Conservation (phyloP, 2,329 filamentous ascomycete species). For the Aspergillus ochraceoroseus region DNA sequence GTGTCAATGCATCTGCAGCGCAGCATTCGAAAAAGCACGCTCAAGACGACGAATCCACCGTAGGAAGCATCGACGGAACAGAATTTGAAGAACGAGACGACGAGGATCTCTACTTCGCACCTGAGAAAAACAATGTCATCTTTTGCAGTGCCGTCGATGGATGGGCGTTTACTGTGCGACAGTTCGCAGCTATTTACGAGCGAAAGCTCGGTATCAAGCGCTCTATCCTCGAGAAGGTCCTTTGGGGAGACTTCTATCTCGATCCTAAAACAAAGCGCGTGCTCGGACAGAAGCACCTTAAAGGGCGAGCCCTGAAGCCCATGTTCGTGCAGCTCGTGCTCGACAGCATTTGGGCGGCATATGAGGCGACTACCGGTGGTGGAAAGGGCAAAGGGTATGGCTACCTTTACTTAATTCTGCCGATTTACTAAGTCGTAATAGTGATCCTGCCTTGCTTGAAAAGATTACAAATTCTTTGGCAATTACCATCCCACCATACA, state of each 20-base stretch:
- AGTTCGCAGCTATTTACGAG: constrained; percentile 90
- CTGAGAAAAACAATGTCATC: constrained; percentile 98
- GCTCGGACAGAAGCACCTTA: constrained; percentile 83
- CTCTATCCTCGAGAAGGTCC: constrained; percentile 78
- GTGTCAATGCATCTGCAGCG: constrained; percentile 64
- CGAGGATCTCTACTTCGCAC: constrained; percentile 95
- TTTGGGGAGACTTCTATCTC: constrained; percentile 95
- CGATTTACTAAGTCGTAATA: constrained; percentile 40
- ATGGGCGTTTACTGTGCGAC: constrained; percentile 96
- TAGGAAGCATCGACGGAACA: constrained; percentile 47
- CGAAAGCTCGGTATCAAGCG: constrained; percentile 96
- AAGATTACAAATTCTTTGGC: constrained; percentile 92
- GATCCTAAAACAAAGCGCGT: constrained; percentile 97
- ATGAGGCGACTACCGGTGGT: constrained; percentile 80
- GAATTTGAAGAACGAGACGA: constrained; percentile 88
- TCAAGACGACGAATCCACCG: constrained; percentile 46
- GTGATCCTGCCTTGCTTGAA: constrained; percentile 73
- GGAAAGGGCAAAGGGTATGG: constrained; percentile 72
- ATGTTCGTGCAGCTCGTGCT: constrained; percentile 97
- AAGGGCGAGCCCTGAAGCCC: constrained; percentile 84
- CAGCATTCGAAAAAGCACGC: constrained; percentile 45
- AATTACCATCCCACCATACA: constrained; percentile 76
- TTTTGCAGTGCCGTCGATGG: constrained; percentile 96
- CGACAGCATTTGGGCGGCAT: constrained; percentile 93
- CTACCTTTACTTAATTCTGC: neutral